phyloP scores from a whole-genome alignment of 371 early-diverging fungal genomes.

The Syncephalis plumigaleata region DNA sequence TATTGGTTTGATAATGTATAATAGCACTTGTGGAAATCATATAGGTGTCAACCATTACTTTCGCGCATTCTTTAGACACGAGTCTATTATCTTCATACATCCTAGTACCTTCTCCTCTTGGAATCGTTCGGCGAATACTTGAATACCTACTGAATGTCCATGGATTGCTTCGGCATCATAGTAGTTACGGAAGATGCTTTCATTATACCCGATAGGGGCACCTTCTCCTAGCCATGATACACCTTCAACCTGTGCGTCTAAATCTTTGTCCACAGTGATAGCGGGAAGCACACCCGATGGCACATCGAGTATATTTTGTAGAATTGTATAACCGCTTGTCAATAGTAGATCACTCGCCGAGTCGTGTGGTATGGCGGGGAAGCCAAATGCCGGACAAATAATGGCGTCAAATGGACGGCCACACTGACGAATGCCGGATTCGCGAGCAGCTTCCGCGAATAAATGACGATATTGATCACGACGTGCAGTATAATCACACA shows the following conservation, averaged over 20 bases:
- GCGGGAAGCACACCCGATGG: conserved; percentile 3
- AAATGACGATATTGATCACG: no score
- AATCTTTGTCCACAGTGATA: neutral
- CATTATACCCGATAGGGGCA: neutral
- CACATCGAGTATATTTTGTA: conserved; percentile 1
- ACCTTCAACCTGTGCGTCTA: neutral
- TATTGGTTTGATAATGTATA: no score
- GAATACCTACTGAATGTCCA: conserved; percentile 1
- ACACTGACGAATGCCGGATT: neutral
- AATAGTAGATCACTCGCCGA: neutral
- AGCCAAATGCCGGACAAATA: neutral
- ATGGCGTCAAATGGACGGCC: neutral
- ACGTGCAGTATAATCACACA: no score
- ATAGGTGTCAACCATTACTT: no score
- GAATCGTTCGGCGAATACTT: neutral
- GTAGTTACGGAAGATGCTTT: neutral
- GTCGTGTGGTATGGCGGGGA: neutral
- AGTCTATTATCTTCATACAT: conserved; percentile 1
- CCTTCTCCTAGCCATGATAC: neutral
- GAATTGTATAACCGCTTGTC: neutral
- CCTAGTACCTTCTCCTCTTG: conserved; percentile 1
- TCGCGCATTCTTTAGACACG: no score
- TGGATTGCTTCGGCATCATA: conserved; percentile 1
- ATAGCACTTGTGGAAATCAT: no score
- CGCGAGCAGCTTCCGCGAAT: neutral